Evolutionary conservation across 1,284 basidiomycete species (phyloP).

Genomic region (Coriolopsis trogii): DNA sequence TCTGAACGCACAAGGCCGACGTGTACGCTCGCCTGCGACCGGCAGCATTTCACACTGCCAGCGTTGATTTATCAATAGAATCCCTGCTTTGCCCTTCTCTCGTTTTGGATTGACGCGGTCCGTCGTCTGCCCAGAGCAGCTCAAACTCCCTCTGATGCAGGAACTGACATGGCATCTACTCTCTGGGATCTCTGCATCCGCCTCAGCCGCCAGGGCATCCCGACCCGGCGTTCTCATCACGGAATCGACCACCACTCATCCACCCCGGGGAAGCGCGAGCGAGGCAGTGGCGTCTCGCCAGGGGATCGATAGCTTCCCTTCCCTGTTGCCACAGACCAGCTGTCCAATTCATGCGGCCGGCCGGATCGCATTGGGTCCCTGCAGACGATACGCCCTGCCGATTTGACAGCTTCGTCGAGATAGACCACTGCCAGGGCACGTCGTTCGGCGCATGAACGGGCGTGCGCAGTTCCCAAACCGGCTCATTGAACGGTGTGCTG

Average conservation of each 20-base stretch:
- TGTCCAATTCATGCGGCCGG: no score
- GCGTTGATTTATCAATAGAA: not conserved
- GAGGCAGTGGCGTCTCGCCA: constrained; percentile 6
- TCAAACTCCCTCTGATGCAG: constrained; percentile 15
- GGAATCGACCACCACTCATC: constrained; percentile 2
- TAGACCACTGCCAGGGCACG: not conserved
- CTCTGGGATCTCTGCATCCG: constrained; percentile 10
- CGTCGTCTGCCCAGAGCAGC: constrained; percentile 5
- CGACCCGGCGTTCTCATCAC: constrained; percentile 7
- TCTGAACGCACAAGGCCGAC: no score
- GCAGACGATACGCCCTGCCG: not conserved
- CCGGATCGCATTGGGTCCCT: no score
- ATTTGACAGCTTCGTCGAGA: constrained; percentile 4
- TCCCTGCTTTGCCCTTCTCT: not conserved
- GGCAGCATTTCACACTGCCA: no score
- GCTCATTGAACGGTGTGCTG: no score
- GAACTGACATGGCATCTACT: constrained; percentile 11
- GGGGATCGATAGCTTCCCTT: not conserved
- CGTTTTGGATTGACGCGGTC: constrained; percentile 11
- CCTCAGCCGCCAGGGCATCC: constrained; percentile 14
- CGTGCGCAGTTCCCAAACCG: no score
- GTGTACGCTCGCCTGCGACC: no score
- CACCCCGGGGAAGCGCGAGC: constrained; percentile 1
- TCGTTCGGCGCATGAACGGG: not conserved
- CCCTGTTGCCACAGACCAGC: no score